A percentile compares a stretch with the other conserved stretches of the same genome.
These are phyloP conservation scores for Collybiopsis luxurians DNA, from an alignment of 768 basidiomycete genomes.

Conservation along the genomic window DNA sequence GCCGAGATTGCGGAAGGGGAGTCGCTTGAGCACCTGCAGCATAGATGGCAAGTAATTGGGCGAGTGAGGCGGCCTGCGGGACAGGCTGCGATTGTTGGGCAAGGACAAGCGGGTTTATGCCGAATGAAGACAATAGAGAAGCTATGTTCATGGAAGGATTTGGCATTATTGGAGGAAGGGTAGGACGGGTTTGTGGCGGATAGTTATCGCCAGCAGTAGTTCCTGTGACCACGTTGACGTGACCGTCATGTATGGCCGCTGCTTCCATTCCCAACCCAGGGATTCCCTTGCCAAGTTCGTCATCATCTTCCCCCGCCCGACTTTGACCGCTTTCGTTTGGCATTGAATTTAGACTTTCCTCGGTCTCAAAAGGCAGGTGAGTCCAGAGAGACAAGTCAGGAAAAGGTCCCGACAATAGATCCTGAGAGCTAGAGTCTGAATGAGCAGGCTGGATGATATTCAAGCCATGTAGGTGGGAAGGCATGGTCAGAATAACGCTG, in stretches of 20 bases:
- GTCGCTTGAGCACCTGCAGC: not conserved
- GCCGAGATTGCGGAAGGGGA: not conserved
- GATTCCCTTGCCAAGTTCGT: slow-evolving; percentile 43
- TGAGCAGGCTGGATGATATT: slow-evolving; percentile 69
- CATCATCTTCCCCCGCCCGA: slow-evolving; percentile 38
- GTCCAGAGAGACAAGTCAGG: slow-evolving; percentile 83
- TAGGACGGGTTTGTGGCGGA: slow-evolving; percentile 7
- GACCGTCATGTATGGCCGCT: slow-evolving; percentile 48
- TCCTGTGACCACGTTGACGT: slow-evolving; percentile 57
- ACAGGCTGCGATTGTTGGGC: slow-evolving; percentile 25
- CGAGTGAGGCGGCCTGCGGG: slow-evolving; percentile 50
- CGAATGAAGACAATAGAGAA: slow-evolving; percentile 33
- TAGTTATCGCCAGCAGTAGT: slow-evolving; percentile 38
- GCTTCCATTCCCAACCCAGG: slow-evolving; percentile 27
- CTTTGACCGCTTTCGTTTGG: slow-evolving; percentile 28
- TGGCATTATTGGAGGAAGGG: slow-evolving; percentile 34
- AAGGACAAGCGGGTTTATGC: slow-evolving; percentile 43
- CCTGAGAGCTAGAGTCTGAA: slow-evolving; percentile 42
- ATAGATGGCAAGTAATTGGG: slow-evolving; percentile 61
- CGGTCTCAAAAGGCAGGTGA: slow-evolving; percentile 74
- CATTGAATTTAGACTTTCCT: slow-evolving; percentile 54
- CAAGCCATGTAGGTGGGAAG: slow-evolving; percentile 71
- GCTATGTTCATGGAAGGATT: slow-evolving; percentile 33
- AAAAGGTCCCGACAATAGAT: slow-evolving; percentile 63
- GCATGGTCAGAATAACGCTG: too few relatives aligned